Conservation (phyloP, 2,329 filamentous ascomycete genomes). For the Diaporthe helianthi region DNA sequence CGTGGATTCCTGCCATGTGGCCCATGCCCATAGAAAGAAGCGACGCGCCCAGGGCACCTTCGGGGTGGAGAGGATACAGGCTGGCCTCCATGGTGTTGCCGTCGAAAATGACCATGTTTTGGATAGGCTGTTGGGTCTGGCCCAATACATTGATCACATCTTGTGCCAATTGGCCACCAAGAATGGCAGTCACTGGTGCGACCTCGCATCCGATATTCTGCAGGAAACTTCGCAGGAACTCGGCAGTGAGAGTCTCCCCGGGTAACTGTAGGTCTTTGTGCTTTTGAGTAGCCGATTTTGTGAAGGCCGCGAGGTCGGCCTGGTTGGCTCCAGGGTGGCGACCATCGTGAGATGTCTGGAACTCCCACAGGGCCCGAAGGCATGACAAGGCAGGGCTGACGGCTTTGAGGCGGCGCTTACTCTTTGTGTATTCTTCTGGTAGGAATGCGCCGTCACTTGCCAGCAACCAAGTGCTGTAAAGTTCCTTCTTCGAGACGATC, state of each 20-base stretch:
- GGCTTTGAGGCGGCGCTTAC: conserved; percentile 71
- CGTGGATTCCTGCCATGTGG: conserved; percentile 14
- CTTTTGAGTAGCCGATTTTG: conserved; percentile 76
- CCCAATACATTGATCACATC: conserved; percentile 97
- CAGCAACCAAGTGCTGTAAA: conserved; percentile 88
- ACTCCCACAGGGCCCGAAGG: conserved; percentile 89
- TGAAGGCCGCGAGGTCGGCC: conserved; percentile 78
- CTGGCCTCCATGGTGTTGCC: conserved; percentile 79
- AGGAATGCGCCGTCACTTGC: conserved; percentile 79
- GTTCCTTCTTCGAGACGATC: conserved; percentile 88
- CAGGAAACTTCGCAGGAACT: conserved; percentile 83
- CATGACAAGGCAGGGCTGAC: conserved; percentile 88
- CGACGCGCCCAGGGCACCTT: conserved; percentile 59
- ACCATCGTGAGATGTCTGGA: conserved; percentile 65
- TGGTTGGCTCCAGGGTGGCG: conserved; percentile 62
- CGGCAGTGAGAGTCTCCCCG: conserved; percentile 68
- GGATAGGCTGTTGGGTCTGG: conserved; percentile 89
- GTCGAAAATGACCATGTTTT: conserved; percentile 94
- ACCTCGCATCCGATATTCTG: conserved; percentile 87
- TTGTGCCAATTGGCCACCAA: conserved; percentile 90
- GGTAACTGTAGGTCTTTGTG: conserved; percentile 78
- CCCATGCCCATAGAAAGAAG: conserved; percentile 45
- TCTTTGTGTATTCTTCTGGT: conserved; percentile 71
- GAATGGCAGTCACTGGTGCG: conserved; percentile 83
- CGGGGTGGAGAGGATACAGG: conserved; percentile 83